phyloP scores from a whole-genome alignment of 768 basidiomycete genomes.

The Clathrus columnatus region DNA sequence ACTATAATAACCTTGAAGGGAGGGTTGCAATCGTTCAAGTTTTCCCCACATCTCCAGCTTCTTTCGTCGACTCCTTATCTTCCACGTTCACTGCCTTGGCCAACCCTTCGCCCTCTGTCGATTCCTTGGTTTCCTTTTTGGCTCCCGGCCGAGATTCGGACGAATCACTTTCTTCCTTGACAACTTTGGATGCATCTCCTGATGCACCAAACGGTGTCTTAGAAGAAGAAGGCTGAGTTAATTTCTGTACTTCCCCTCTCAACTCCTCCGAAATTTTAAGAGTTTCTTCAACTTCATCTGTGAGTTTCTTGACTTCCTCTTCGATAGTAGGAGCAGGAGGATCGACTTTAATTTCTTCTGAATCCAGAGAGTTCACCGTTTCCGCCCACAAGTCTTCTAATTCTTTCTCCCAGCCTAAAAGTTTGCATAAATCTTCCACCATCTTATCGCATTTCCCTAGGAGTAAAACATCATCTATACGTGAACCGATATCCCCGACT shows the following conservation, averaged over 20 bases:
- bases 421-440: constrained; percentile 49
- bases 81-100: no score
- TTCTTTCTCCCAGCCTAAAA: constrained; percentile 70
- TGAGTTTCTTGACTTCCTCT: constrained; percentile 27
- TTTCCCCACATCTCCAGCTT: no score
- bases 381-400: constrained; percentile 45
- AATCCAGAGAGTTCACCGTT: constrained; percentile 30
- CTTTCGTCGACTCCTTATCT: no score
- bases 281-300: constrained; percentile 25
- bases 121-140: no score
- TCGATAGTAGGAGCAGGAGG: constrained; percentile 14
- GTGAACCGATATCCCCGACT: constrained; percentile 57
- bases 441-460: constrained; percentile 68
- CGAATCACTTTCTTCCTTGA: no score
- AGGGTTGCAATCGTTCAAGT: no score
- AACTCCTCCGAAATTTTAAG: constrained; percentile 16
- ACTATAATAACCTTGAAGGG: no score
- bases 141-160: no score
- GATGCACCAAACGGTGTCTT: no score
- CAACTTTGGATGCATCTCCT: no score
- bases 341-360: constrained; percentile 5
- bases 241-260: neutral
- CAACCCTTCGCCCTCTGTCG: no score
- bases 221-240: no score
- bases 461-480: constrained; percentile 50